A percentile compares a stretch with the other conserved stretches of the same genome.
Evolutionary conservation across 306 rosid species (phyloP).

Genomic region (Gleditsia sinensis): DNA sequence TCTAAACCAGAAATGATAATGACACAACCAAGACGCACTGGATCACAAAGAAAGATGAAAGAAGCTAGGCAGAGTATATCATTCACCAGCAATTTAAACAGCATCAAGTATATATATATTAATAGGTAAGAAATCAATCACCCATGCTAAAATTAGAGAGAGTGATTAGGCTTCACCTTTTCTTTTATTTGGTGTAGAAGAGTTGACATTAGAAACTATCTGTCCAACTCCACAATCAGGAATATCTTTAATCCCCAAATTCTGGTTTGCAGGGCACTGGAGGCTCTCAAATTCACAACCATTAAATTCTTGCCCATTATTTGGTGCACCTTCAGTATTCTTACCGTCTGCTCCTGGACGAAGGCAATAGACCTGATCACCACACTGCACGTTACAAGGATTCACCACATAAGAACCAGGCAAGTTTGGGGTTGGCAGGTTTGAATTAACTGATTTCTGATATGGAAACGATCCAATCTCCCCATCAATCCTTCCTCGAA

Average conservation of each 20-base stretch:
- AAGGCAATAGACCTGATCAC: constrained; percentile 76
- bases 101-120: background rate
- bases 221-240: constrained; percentile 61
- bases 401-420: constrained; percentile 67
- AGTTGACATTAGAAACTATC: constrained; percentile 41
- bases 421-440: constrained; percentile 35
- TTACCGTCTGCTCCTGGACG: constrained; percentile 63
- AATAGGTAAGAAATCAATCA: constrained; percentile 1
- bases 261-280: constrained; percentile 71
- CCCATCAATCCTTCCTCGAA: constrained; percentile 96
- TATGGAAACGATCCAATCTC: constrained; percentile 93
- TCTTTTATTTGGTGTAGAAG: constrained; percentile 58
- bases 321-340: constrained; percentile 43
- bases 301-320: constrained; percentile 52
- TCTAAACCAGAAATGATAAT: background rate
- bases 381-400: constrained; percentile 87
- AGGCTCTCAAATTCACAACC: constrained; percentile 87
- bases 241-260: constrained; percentile 61
- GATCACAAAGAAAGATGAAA: constrained; percentile 23
- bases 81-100: constrained; percentile 10
- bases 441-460: constrained; percentile 62
- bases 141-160: background rate
- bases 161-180: constrained; percentile 47
- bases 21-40: constrained; percentile 21
- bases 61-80: constrained; percentile 14